Evolutionary conservation across 306 rosid species (phyloP).

Genomic region (Purshia tridentata): DNA sequence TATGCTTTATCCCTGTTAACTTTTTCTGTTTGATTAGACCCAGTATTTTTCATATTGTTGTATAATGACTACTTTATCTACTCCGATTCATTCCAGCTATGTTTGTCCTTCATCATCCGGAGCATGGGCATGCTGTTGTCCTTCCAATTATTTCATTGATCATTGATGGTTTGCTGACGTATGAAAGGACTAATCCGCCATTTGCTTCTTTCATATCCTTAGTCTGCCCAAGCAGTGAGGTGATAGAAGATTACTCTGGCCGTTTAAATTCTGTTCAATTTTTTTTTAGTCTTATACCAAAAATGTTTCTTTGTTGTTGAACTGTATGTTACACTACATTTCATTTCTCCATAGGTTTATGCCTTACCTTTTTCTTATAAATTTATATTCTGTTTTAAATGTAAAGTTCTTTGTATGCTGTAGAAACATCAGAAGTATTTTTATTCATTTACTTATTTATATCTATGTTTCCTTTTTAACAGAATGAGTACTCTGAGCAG

Average conservation of each 20-base stretch:
- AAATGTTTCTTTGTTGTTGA: conserved; percentile 9
- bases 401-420: conserved; percentile 15
- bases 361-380: background rate
- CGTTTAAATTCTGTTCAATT: background rate
- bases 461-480: conserved; percentile 19
- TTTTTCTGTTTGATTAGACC: conserved; percentile 27
- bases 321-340: background rate
- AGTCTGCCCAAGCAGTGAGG: conserved; percentile 89
- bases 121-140: conserved; percentile 94
- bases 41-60: conserved; percentile 16
- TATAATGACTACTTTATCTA: conserved; percentile 33
- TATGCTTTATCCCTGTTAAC: conserved; percentile 43
- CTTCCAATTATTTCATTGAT: conserved; percentile 95
- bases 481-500: conserved; percentile 94
- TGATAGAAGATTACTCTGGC: conserved; percentile 31
- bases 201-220: conserved; percentile 92
- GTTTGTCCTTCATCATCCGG: conserved; percentile 96
- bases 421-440: conserved; percentile 3
- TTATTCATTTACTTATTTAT: conserved; percentile 17
- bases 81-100: conserved; percentile 63
- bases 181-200: conserved; percentile 72
- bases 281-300: conserved; percentile 3
- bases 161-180: conserved; percentile 77
- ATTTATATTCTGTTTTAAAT: conserved; percentile 5
- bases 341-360: conserved; percentile 2